A percentile compares a stretch with the other conserved stretches of the same genome.
These are phyloP conservation scores for Globisporangium middletonii DNA, from an alignment of 352 stramenopile species.

Conservation along the genomic window DNA sequence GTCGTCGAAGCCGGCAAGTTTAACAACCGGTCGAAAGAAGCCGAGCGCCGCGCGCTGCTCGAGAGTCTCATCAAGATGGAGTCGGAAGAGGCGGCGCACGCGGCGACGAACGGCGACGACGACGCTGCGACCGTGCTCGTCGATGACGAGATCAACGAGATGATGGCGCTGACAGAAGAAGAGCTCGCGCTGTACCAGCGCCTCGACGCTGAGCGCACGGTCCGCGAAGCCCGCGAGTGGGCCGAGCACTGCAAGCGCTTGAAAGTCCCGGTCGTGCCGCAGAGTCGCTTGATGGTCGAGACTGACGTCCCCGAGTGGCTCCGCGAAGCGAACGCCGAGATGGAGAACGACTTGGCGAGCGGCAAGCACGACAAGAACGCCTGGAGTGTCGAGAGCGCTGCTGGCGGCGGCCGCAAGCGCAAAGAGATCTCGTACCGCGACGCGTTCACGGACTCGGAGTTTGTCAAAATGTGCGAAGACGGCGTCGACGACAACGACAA, in stretches of 20 bases:
- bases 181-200: slow-evolving; percentile 76
- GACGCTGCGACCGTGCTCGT: slow-evolving; percentile 59
- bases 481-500: slow-evolving; percentile 47
- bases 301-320: slow-evolving; percentile 74
- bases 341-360: slow-evolving; percentile 45
- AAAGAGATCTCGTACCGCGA: slow-evolving; percentile 87
- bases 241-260: slow-evolving; percentile 59
- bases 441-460: slow-evolving; percentile 82
- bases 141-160: slow-evolving; percentile 86
- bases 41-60: slow-evolving; percentile 75
- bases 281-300: slow-evolving; percentile 62
- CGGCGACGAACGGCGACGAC: slow-evolving; percentile 47
- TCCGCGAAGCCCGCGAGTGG: slow-evolving; percentile 62
- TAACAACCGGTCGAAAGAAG: slow-evolving; percentile 84
- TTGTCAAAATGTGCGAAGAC: slow-evolving; percentile 86
- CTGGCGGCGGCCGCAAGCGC: slow-evolving; percentile 42
- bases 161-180: slow-evolving; percentile 87
- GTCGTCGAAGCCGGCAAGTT: slow-evolving; percentile 88
- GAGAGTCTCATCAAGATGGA: slow-evolving; percentile 89
- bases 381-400: slow-evolving; percentile 55
- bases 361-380: slow-evolving; percentile 51
- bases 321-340: slow-evolving; percentile 57
- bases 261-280: slow-evolving; percentile 30
- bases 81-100: slow-evolving; percentile 71
- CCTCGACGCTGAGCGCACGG: slow-evolving; percentile 56